phyloP scores from a whole-genome alignment of 768 basidiomycete genomes.

The Termitomyces sp. region DNA sequence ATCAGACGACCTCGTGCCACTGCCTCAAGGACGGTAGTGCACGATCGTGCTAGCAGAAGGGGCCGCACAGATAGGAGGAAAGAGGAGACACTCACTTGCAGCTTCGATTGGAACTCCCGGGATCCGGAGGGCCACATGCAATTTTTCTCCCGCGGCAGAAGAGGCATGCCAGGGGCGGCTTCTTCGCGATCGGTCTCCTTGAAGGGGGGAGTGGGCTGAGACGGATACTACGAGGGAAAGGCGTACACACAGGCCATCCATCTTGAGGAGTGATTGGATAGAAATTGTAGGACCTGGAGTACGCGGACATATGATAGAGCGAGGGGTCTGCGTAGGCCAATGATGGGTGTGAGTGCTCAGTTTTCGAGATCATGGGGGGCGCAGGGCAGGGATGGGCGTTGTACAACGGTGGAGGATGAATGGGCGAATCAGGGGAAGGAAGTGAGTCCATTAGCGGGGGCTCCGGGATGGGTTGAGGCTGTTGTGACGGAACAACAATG shows the following conservation, averaged over 20 bases:
- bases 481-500: slow-evolving; percentile 11
- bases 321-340: slow-evolving; percentile 4
- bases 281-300: slow-evolving; percentile 3
- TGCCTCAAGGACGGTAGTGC: slow-evolving; percentile 13
- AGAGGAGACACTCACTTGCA: slow-evolving; percentile 56
- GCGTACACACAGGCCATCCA: slow-evolving; percentile 18
- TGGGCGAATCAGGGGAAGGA: slow-evolving; percentile 13
- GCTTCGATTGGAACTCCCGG: slow-evolving; percentile 51
- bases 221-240: slow-evolving; percentile 20
- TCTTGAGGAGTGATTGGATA: slow-evolving; percentile 10
- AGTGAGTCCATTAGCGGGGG: slow-evolving; percentile 20
- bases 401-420: slow-evolving; percentile 5
- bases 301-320: slow-evolving; percentile 1
- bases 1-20: slow-evolving; percentile 13
- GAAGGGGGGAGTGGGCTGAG: slow-evolving; percentile 27
- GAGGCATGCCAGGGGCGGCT: slow-evolving; percentile 61
- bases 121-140: slow-evolving; percentile 60
- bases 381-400: not conserved
- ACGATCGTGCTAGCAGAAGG: slow-evolving; percentile 1
- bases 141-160: slow-evolving; percentile 71
- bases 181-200: slow-evolving; percentile 41
- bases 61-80: slow-evolving; percentile 9
- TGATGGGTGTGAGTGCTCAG: not conserved
- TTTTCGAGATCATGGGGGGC: not conserved
- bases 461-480: slow-evolving; percentile 2